These are phyloP conservation scores for Haberlea rhodopensis DNA, from an alignment of 257 asterid species.

Conservation along the genomic window DNA sequence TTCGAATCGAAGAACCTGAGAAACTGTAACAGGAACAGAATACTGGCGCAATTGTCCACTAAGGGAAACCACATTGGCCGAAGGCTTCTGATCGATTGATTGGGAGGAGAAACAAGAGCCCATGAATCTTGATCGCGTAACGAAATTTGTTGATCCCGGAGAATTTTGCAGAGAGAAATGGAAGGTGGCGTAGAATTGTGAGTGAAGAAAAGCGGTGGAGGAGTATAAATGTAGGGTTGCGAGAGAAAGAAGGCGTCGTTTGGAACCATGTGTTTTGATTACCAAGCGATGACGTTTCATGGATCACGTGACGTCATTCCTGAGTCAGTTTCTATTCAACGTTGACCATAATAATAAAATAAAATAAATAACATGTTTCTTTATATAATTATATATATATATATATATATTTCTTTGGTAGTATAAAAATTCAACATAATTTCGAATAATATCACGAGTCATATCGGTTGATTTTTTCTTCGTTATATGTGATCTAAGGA, in stretches of 20 bases:
- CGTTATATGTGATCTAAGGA: neutral
- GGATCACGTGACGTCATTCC: neutral
- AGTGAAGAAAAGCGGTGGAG: neutral
- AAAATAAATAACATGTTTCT: no score
- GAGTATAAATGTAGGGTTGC: neutral
- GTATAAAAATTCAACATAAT: no score
- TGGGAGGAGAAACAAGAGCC: conserved; percentile 31
- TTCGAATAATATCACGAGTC: no score
- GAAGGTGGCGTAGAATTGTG: neutral
- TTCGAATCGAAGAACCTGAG: conserved; percentile 30
- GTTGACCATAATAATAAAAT: no score
- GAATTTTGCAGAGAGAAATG: neutral
- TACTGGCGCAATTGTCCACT: conserved; percentile 34
- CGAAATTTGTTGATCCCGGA: no score
- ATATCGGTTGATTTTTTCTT: neutral
- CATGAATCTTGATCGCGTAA: no score
- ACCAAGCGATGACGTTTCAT: neutral
- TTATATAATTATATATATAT: no score
- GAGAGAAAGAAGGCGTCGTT: neutral
- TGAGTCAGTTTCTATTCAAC: neutral
- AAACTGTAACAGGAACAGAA: conserved; percentile 28
- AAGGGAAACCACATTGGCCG: conserved; percentile 30
- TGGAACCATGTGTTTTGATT: neutral
- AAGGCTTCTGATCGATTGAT: neutral
- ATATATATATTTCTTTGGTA: no score